Evolutionary conservation across 2,329 filamentous ascomycete genomes (phyloP), one percentile per base, ranked within the genome.

Genomic region (Ilyonectria mors-panacis): DNA sequence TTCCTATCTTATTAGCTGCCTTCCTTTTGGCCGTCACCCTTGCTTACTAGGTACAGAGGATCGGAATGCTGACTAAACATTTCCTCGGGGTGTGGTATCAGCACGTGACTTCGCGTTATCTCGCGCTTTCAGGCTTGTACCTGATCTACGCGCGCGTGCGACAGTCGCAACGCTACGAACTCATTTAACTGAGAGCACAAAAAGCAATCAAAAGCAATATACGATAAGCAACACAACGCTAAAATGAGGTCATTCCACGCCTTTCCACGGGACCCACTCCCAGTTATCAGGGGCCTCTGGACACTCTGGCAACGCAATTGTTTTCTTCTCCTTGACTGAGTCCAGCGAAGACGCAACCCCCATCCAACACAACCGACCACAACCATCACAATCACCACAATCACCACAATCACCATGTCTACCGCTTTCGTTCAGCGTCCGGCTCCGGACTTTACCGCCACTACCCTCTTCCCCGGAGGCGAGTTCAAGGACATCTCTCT

Each of bases 381-480:
- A 8, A 19, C 33, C 48, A 51, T 30, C 26, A n/a, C 26, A 30
- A n/a, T 3, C 23, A 50, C n/a, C 12, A 13, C 37, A 39, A 26
- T 26, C 23, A 45, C 10, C 19, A 33, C 23, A 37, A 50, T 67
- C 72, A 79, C 54, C 33, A 85, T 85, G 83, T 83, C 83, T 70
- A 72, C 80, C 59, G 83, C 83, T 48, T 84, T 84, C 69, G 83
- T 87, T 65, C 84, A 86, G 75, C 79, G 81, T 55, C 84, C 83
- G 64, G 85, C 85, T 39, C 85, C 85, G 42, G 80, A 68, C 70
- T 87, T 87, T 79, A 85, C 78, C 67, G 83, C 84, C 70, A 84
- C 81, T 66, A 85, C 85, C 72, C 80, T 87, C 76, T 84, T 86
- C 71, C 80, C 85, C 50, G 82, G 81, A 59, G 81, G 81, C 66